These are phyloP conservation scores for Carnegiea gigantea DNA, from an alignment of 179 eudicot genomes.

Conservation along the genomic window DNA sequence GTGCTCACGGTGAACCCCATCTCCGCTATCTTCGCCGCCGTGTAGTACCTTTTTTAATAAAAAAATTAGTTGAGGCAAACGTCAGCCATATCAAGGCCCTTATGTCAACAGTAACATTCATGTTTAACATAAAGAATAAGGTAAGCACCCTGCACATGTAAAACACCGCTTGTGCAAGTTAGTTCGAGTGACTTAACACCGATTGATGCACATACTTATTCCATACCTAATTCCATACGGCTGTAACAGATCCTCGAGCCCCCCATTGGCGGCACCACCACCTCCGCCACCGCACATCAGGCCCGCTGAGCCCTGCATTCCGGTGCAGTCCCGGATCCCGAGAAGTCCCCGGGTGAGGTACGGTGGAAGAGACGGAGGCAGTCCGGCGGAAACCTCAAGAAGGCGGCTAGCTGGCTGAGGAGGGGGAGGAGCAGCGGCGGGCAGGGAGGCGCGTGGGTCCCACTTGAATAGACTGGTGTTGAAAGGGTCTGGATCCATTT, in stretches of 20 bases:
- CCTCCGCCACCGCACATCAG: background rate
- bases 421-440: background rate
- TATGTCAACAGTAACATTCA: no score
- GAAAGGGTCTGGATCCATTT: slow-evolving; percentile 38
- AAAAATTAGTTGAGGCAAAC: no score
- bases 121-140: no score
- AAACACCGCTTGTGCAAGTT: no score
- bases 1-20: slow-evolving; percentile 94
- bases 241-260: slow-evolving; percentile 79
- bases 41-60: slow-evolving; percentile 47
- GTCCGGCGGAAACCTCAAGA: background rate
- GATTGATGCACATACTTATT: no score
- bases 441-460: slow-evolving; percentile 30
- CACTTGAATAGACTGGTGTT: slow-evolving; percentile 34
- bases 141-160: no score
- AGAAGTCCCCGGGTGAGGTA: slow-evolving; percentile 32
- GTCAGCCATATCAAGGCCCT: background rate
- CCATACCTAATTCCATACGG: slow-evolving; percentile 75
- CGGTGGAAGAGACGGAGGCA: slow-evolving; percentile 20
- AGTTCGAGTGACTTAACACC: no score
- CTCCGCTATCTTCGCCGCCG: slow-evolving; percentile 85
- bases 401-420: background rate
- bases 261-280: slow-evolving; percentile 24
- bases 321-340: slow-evolving; percentile 23
- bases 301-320: background rate